Percentiles rank a stretch among this genome's conserved stretches.
Evolutionary conservation across 83 land plant genomes (phyloP).

Genomic region (Isoetes engelmannii): DNA sequence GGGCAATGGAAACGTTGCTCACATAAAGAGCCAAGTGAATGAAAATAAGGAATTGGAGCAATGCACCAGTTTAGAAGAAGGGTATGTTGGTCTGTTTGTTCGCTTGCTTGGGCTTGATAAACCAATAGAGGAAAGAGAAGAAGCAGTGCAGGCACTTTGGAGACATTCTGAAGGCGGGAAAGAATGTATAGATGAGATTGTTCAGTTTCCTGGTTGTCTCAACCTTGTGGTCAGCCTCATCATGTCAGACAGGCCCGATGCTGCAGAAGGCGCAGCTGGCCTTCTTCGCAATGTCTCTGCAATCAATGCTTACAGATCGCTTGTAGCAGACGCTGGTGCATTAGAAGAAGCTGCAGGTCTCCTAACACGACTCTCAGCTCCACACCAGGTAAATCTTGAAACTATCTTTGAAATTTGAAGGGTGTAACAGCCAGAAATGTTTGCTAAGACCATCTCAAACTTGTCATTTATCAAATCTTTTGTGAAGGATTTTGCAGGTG

Average conservation of each 20-base stretch:
- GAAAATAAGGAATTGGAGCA: too few relatives aligned
- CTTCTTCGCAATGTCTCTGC: slow-evolving; percentile 59
- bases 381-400: slow-evolving; percentile 38
- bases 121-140: slow-evolving; percentile 66
- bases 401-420: too few relatives aligned
- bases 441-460: too few relatives aligned
- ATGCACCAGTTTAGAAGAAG: slow-evolving; percentile 20
- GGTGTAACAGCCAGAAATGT: too few relatives aligned
- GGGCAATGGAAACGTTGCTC: too few relatives aligned
- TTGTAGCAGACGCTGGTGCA: slow-evolving; percentile 66
- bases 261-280: slow-evolving; percentile 88
- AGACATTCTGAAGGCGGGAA: slow-evolving; percentile 61
- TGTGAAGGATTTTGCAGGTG: slow-evolving; percentile 48
- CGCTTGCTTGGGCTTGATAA: slow-evolving; percentile 82
- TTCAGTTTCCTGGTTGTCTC: slow-evolving; percentile 57
- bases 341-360: slow-evolving; percentile 69
- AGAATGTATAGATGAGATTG: slow-evolving; percentile 47
- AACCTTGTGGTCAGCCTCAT: slow-evolving; percentile 57
- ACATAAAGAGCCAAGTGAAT: too few relatives aligned
- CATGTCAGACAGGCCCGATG: slow-evolving; percentile 41
- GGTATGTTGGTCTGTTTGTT: slow-evolving; percentile 70
- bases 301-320: slow-evolving; percentile 39
- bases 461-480: neutral
- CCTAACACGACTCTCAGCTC: slow-evolving; percentile 38
- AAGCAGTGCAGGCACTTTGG: slow-evolving; percentile 70